A percentile compares a stretch with the other conserved stretches of the same genome.
These are phyloP conservation scores for Cercospora janseana DNA, from an alignment of 2,329 filamentous ascomycete genomes.

Conservation along the genomic window DNA sequence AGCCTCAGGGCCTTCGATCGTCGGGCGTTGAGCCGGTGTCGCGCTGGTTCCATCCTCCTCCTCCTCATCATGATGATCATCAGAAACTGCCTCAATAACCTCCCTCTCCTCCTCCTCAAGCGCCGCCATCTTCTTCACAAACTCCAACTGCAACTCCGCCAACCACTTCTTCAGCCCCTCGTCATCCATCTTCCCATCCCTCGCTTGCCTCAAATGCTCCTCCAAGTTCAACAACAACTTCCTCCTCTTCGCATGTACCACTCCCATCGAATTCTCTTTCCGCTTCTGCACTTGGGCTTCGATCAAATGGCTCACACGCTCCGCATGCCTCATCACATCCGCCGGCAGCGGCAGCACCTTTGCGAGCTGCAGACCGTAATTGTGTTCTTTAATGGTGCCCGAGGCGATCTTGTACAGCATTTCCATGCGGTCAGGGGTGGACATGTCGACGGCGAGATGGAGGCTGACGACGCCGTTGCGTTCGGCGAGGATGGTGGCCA, in stretches of 20 bases:
- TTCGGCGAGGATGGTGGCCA: constrained; percentile 72
- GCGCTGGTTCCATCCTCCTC: constrained; percentile 2
- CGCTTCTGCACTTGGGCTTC: constrained; percentile 57
- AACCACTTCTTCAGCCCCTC: constrained; percentile 64
- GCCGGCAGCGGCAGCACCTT: constrained; percentile 70
- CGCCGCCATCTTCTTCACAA: constrained; percentile 67
- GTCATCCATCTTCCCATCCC: constrained; percentile 63
- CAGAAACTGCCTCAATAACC: constrained; percentile 4
- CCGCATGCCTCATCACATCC: constrained; percentile 65
- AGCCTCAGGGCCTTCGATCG: too few species aligned
- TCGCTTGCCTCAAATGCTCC: constrained; percentile 69
- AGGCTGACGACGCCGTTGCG: constrained; percentile 77
- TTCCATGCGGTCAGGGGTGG: constrained; percentile 62
- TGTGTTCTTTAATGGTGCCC: constrained; percentile 66
- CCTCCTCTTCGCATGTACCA: constrained; percentile 61
- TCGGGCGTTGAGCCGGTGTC: too few species aligned
- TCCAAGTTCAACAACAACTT: constrained; percentile 71
- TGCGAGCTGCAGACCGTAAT: constrained; percentile 84
- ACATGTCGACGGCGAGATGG: constrained; percentile 68
- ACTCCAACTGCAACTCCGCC: constrained; percentile 68
- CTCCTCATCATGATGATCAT: constrained; percentile 8
- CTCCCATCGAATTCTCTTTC: constrained; percentile 58
- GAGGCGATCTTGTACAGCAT: constrained; percentile 85
- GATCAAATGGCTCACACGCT: constrained; percentile 63
- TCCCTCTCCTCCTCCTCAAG: constrained; percentile 53